Evolutionary conservation across 495 filamentous ascomycete genomes (phyloP).

Genomic region (Rusavskia elegans): DNA sequence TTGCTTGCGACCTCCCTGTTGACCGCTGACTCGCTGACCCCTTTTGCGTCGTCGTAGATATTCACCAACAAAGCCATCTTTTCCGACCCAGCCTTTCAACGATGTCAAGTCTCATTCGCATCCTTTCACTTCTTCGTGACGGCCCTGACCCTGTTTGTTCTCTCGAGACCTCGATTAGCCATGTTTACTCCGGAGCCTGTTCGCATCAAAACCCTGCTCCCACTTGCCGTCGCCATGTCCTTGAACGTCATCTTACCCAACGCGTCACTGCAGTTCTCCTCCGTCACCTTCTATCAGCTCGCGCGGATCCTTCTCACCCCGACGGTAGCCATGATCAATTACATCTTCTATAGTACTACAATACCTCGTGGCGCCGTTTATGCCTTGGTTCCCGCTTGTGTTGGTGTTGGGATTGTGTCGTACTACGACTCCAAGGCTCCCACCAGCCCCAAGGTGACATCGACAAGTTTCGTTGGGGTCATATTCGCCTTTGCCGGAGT

Average conservation of each 20-base stretch:
- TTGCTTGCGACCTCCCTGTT: too few relatives aligned
- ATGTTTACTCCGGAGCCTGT: constrained; percentile 42
- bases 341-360: constrained; percentile 37
- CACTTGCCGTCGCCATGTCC: constrained; percentile 47
- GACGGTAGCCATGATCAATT: constrained; percentile 47
- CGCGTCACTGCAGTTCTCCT: constrained; percentile 48
- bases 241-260: constrained; percentile 58
- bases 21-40: background rate
- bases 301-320: constrained; percentile 56
- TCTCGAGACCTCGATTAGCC: constrained; percentile 42
- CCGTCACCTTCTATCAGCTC: constrained; percentile 57
- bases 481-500: constrained; percentile 49
- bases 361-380: constrained; percentile 28
- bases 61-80: constrained; percentile 63
- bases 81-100: constrained; percentile 43
- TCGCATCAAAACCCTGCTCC: constrained; percentile 38
- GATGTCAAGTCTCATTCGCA: constrained; percentile 49
- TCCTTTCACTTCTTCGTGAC: constrained; percentile 58
- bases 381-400: constrained; percentile 46
- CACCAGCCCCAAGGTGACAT: constrained; percentile 32
- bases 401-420: constrained; percentile 51
- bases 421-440: constrained; percentile 49
- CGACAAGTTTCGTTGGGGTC: constrained; percentile 29
- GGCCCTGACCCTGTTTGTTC: constrained; percentile 41
- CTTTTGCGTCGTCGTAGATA: constrained; percentile 25